Base-by-base conservation (phyloP, 306 rosid species). In the Trichosanthes cucumerina region DNA sequence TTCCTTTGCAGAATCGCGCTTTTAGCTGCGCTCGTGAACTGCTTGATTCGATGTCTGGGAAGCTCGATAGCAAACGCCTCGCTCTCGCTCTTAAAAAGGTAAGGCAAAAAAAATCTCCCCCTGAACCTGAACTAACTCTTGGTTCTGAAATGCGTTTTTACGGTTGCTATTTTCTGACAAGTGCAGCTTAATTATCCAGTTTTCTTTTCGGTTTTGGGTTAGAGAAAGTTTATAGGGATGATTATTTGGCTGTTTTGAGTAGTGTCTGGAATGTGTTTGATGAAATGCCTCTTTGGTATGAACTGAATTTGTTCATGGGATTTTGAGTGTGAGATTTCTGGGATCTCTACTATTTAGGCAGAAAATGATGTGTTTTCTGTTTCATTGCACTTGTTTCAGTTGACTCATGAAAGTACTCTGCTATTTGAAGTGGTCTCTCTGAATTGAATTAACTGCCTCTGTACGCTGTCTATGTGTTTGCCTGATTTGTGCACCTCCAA, bases 21-120 rank as follows among this genome's bases (percentile, higher is more conserved):
- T 94, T 94, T 81, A 85, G 83, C 26, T 87, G 92, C 58, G 97
- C 95, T 15, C 89, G 95, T 53, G 81, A 87, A 69, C 93, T 83
- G 43, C 88, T 94, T 0, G 91, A 94, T 74, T 85, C 98, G 77
- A 89, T 88, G 97, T 89, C 97, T 23, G 83, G 79, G 75, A 94
- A 90, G 85, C 97, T 91, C 79, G 95, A 94, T 81, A 92, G 90
- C 78, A 92, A 94, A 88, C 84, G 86, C 47, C 82, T 94, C 0
- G 98, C 98, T 73, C 88, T 90, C 23, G 88, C 92, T 1, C 98
- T 94, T 53, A 94, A 94, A 82, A 94, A 92, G 97, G 98, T 94
- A 5, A 24, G 46, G n/a, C 34, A 12, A 39, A 14, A 12, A 0
- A 38, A 9, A 36, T 28, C 41, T 46, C 10, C 38, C 43, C 46